Percentiles rank a stretch among this genome's conserved stretches.
These are phyloP conservation scores for Populus trichocarpa DNA, from an alignment of 441 rosid genomes.

Conservation along the genomic window DNA sequence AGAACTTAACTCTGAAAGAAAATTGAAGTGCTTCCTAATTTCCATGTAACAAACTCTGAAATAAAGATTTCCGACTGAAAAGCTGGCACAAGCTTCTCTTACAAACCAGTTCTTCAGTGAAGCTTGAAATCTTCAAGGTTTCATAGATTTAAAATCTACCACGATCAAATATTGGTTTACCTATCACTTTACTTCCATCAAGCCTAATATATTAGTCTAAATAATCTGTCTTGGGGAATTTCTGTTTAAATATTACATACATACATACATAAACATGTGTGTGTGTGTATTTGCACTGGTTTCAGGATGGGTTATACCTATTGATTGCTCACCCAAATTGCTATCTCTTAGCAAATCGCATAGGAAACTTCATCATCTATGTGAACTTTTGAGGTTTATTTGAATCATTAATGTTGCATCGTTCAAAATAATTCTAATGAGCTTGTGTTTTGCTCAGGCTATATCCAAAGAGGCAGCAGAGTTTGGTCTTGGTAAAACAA, in stretches of 20 bases:
- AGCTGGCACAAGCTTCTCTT: not conserved
- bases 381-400: not conserved
- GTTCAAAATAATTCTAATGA: not conserved
- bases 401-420: not conserved
- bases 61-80: not conserved
- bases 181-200: not conserved
- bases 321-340: not conserved
- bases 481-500: slow-evolving; percentile 10
- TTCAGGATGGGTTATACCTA: not conserved
- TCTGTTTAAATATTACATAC: too few relatives aligned
- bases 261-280: not conserved
- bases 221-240: too few relatives aligned
- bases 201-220: not conserved
- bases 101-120: not conserved
- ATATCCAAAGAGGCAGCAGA: slow-evolving; percentile 14
- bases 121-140: not conserved
- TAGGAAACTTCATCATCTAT: not conserved
- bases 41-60: not conserved
- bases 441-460: not conserved
- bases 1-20: not conserved
- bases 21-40: not conserved
- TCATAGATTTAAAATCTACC: not conserved
- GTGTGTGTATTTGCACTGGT: not conserved
- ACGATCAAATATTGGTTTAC: not conserved
- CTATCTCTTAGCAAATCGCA: not conserved